Evolutionary conservation across 805 yeast genomes (phyloP).

Genomic region (Naumovozyma castellii): DNA sequence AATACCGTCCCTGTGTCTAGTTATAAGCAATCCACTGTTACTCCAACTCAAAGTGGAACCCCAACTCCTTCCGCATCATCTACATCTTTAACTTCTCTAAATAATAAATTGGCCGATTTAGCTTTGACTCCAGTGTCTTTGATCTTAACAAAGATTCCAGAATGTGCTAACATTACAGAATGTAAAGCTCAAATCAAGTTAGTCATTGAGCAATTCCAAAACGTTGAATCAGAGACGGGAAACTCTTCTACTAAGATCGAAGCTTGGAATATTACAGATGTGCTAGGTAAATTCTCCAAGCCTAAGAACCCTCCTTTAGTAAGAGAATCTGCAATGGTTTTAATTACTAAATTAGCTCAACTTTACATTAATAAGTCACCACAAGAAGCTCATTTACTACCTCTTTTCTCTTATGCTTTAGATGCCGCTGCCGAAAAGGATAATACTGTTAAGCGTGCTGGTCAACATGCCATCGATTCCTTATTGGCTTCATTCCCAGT

Average conservation of each 20-base stretch:
- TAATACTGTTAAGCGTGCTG: constrained; percentile 72
- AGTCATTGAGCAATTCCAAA: constrained; percentile 40
- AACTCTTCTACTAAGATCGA: constrained; percentile 33
- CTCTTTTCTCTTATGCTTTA: constrained; percentile 51
- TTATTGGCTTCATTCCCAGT: constrained; percentile 61
- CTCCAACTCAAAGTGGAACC: constrained; percentile 28
- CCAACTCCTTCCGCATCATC: constrained; percentile 48
- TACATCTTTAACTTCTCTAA: constrained; percentile 62
- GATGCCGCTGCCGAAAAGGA: constrained; percentile 84
- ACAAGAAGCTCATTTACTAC: constrained; percentile 62
- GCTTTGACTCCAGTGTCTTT: constrained; percentile 59
- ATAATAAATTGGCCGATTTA: constrained; percentile 59
- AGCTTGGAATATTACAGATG: constrained; percentile 58
- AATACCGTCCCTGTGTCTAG: constrained; percentile 9
- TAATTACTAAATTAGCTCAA: constrained; percentile 49
- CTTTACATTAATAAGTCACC: constrained; percentile 62
- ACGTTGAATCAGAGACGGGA: constrained; percentile 29
- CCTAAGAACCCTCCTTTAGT: constrained; percentile 64
- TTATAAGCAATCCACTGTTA: constrained; percentile 30
- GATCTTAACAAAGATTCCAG: constrained; percentile 32
- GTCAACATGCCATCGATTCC: constrained; percentile 68
- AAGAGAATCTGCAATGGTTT: constrained; percentile 66
- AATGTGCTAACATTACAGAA: constrained; percentile 29
- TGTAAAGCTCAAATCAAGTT: constrained; percentile 27
- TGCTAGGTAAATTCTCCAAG: constrained; percentile 56